Evolutionary conservation across 345 rosid species (phyloP).

Genomic region (Citrus trifoliata): DNA sequence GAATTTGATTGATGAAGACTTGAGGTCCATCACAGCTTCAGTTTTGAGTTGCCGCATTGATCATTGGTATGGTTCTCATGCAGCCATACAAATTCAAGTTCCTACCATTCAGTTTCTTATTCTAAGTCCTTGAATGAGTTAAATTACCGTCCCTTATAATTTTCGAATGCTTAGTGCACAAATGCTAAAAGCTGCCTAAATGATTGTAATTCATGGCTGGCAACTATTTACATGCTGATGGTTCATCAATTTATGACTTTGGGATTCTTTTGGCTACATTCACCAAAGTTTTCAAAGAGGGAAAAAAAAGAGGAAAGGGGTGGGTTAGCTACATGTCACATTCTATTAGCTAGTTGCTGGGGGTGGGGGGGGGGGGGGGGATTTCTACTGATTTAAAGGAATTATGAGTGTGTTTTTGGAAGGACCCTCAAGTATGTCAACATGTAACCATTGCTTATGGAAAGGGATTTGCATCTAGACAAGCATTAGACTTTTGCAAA

Average conservation of each 20-base stretch:
- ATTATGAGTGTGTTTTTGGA: no score
- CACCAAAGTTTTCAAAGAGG: background rate
- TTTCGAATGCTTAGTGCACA: background rate
- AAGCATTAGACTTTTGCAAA: background rate
- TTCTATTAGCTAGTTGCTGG: no score
- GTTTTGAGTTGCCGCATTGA: constrained; percentile 71
- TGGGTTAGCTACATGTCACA: no score
- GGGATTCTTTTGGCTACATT: background rate
- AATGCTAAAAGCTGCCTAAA: background rate
- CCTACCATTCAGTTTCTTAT: background rate
- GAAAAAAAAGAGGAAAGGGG: no score
- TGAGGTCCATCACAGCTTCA: constrained; percentile 64
- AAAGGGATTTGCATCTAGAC: background rate
- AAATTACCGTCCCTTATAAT: background rate
- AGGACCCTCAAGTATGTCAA: background rate
- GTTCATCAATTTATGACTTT: no score
- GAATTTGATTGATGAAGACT: constrained; percentile 59
- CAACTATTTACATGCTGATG: background rate
- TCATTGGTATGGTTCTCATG: constrained; percentile 48
- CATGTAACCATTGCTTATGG: no score
- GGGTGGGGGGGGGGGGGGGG: no score
- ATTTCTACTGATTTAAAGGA: no score
- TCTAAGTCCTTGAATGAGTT: background rate
- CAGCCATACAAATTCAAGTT: background rate
- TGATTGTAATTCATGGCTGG: background rate